Conservation (phyloP, 1,284 basidiomycete species). For the Apiotrichum domesticum region DNA sequence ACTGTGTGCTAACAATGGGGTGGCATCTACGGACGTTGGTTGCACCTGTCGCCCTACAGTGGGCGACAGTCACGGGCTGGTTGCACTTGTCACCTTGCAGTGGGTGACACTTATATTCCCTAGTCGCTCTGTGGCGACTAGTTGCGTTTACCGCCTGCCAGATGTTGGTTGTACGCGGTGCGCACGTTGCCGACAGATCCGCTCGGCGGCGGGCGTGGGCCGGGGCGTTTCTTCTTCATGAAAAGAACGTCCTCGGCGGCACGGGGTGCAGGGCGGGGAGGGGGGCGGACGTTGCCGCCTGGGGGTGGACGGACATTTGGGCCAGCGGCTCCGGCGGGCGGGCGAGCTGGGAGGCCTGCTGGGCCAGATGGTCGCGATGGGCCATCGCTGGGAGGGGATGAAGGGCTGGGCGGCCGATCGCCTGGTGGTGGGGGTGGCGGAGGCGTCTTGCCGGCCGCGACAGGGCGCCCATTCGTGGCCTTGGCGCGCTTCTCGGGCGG, state of each 20-base stretch:
- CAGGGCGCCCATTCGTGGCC: no score
- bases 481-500: conserved; percentile 8
- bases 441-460: not conserved
- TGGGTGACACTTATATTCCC: no score
- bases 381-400: conserved; percentile 1
- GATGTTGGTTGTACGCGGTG: conserved; percentile 16
- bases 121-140: not conserved
- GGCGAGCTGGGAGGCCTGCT: not conserved
- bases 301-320: not conserved
- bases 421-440: not conserved
- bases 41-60: no score
- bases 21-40: no score
- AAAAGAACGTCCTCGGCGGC: conserved; percentile 36
- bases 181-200: conserved; percentile 13
- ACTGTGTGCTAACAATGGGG: no score
- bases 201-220: not conserved
- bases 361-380: not conserved
- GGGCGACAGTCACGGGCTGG: no score
- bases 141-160: conserved; percentile 5
- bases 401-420: not conserved
- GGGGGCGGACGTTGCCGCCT: not conserved
- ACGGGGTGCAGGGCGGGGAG: conserved; percentile 9
- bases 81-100: no score
- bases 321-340: not conserved
- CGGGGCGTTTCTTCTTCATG: conserved; percentile 37